A percentile compares a stretch with the other conserved stretches of the same genome.
These are phyloP conservation scores for Dictyophora rubrovolvata DNA, from an alignment of 768 basidiomycete species.

Conservation along the genomic window DNA sequence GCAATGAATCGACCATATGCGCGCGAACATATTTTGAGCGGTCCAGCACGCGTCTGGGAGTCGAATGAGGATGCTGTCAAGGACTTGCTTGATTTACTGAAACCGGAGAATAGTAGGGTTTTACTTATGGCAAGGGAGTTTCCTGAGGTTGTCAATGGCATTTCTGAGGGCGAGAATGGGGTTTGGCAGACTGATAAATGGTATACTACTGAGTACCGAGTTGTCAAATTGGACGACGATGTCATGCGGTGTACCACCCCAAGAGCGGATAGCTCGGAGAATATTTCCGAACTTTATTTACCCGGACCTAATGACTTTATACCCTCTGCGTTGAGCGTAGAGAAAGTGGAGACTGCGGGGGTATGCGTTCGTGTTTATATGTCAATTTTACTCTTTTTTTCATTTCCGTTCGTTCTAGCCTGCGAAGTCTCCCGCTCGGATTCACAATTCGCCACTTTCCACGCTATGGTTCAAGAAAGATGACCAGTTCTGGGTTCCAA, in stretches of 20 bases:
- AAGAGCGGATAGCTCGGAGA: conserved; percentile 56
- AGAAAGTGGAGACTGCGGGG: conserved; percentile 57
- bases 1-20: conserved; percentile 70
- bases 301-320: conserved; percentile 88
- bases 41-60: conserved; percentile 58
- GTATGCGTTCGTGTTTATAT: conserved; percentile 27
- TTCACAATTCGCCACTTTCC: conserved; percentile 60
- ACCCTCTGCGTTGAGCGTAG: conserved; percentile 75
- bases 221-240: conserved; percentile 56
- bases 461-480: conserved; percentile 59
- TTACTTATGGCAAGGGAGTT: conserved; percentile 71
- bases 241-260: conserved; percentile 30
- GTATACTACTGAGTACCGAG: conserved; percentile 83
- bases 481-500: conserved; percentile 48
- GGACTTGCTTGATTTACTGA: conserved; percentile 51
- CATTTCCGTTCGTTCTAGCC: conserved; percentile 39
- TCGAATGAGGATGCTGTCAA: conserved; percentile 60
- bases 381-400: background rate
- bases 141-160: conserved; percentile 24
- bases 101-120: conserved; percentile 49
- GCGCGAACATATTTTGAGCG: conserved; percentile 62
- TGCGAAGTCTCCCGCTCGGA: conserved; percentile 59
- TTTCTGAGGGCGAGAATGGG: conserved; percentile 21
- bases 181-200: conserved; percentile 75
- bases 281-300: conserved; percentile 59